phyloP scores from a whole-genome alignment of 495 filamentous ascomycete genomes.

The Trichocladium uniseriatum region DNA sequence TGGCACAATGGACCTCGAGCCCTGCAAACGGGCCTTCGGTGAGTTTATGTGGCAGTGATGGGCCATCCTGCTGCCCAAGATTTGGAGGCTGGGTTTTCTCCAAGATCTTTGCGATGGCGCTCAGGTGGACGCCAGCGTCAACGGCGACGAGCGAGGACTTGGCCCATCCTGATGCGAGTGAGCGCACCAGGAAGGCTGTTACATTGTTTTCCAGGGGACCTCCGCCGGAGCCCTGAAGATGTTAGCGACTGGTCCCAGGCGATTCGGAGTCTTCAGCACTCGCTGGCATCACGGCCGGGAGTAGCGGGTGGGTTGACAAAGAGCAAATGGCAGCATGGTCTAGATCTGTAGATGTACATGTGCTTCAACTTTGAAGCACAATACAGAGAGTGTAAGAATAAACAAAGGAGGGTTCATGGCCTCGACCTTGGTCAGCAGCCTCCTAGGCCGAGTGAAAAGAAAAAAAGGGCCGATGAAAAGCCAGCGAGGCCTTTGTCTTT shows the following conservation, averaged over 20 bases:
- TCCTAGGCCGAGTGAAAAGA: no score
- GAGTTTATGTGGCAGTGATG: constrained; percentile 30
- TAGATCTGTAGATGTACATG: no score
- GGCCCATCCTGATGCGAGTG: constrained; percentile 64
- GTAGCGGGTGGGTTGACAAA: no score
- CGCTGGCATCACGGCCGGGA: no score
- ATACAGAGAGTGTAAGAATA: no score
- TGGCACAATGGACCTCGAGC: constrained; percentile 51
- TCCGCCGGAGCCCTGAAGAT: constrained; percentile 73
- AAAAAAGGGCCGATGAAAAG: no score
- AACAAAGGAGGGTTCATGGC: no score
- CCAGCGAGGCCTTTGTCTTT: no score
- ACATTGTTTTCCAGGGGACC: constrained; percentile 84
- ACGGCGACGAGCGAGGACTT: constrained; percentile 77
- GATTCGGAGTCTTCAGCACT: no score
- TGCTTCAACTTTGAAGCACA: no score
- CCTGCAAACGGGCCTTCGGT: constrained; percentile 61
- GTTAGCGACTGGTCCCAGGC: constrained; percentile 14
- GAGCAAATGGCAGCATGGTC: no score
- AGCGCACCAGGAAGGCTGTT: constrained; percentile 81
- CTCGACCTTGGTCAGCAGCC: no score
- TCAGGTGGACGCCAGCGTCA: constrained; percentile 84
- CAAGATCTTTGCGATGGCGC: constrained; percentile 68
- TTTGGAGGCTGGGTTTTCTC: constrained; percentile 37
- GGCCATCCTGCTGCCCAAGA: constrained; percentile 31